Evolutionary conservation across 495 filamentous ascomycete species (phyloP).

Genomic region (Hypoxylon cercidicola): DNA sequence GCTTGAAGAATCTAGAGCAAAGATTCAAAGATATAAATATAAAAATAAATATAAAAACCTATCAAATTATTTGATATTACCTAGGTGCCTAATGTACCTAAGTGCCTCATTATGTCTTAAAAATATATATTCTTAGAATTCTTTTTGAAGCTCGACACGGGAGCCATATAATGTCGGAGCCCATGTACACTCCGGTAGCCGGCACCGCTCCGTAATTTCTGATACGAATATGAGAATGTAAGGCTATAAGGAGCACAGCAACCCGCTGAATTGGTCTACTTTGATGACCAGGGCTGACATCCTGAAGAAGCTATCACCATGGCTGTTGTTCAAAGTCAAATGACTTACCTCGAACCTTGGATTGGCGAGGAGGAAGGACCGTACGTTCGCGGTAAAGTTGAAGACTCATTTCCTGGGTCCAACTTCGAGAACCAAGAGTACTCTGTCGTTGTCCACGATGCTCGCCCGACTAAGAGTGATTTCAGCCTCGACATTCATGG

Average conservation of each 20-base stretch:
- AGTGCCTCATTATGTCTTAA: too few species aligned
- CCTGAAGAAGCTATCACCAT: background rate
- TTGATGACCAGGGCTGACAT: background rate
- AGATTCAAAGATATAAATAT: constrained; percentile 10
- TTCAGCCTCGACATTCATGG: constrained; percentile 22
- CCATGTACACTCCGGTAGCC: too few species aligned
- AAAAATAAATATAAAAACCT: too few species aligned
- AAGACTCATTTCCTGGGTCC: background rate
- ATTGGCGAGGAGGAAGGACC: constrained; percentile 5
- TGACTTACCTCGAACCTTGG: constrained; percentile 15
- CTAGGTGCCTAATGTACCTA: too few species aligned
- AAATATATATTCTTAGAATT: too few species aligned
- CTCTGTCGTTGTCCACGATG: constrained; percentile 4
- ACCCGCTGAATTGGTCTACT: background rate
- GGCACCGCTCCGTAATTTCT: background rate
- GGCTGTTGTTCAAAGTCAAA: constrained; percentile 6
- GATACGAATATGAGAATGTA: background rate
- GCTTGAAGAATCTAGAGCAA: constrained; percentile 2
- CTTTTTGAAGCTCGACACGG: too few species aligned
- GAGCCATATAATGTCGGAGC: too few species aligned
- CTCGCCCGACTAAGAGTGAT: background rate
- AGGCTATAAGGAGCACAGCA: background rate
- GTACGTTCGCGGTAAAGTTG: background rate
- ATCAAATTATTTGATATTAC: too few species aligned
- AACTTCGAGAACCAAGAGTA: constrained; percentile 13